Evolutionary conservation across 768 basidiomycete genomes (phyloP).

Genomic region (Boletus subparvulus): DNA sequence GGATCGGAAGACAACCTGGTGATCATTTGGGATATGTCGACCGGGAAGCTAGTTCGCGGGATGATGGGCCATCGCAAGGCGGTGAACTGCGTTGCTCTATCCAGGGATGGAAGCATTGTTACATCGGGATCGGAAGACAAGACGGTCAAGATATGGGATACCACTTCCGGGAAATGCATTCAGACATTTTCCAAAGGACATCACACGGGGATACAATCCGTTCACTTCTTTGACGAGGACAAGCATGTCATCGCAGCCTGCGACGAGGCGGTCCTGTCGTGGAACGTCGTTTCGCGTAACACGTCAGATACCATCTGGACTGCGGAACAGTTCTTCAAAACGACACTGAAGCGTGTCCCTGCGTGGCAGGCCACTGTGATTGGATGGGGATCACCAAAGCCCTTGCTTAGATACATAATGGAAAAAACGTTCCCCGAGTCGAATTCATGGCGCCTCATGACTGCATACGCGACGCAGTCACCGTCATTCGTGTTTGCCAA

Average conservation of each 20-base stretch:
- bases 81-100: conserved; percentile 20
- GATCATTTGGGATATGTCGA: conserved; percentile 25
- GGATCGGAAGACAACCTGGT: conserved; percentile 24
- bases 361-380: conserved; percentile 3
- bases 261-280: conserved; percentile 6
- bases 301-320: conserved; percentile 6
- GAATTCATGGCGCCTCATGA: background rate
- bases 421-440: background rate
- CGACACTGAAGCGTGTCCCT: background rate
- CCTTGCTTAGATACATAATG: background rate
- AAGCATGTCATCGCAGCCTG: conserved; percentile 7
- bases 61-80: conserved; percentile 22
- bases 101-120: conserved; percentile 13
- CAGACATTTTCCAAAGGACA: conserved; percentile 17
- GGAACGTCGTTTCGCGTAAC: conserved; percentile 8
- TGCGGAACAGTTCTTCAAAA: background rate
- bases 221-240: conserved; percentile 16
- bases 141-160: conserved; percentile 27
- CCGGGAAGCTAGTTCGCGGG: conserved; percentile 12
- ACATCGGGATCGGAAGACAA: conserved; percentile 28
- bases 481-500: conserved; percentile 3
- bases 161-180: conserved; percentile 13
- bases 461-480: conserved; percentile 1
- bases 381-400: conserved; percentile 4
- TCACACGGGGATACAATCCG: conserved; percentile 8